Percentiles rank a stretch among this genome's conserved stretches.
Evolutionary conservation across 1,284 basidiomycete genomes (phyloP).

Genomic region (Tylopilus orsonianus): DNA sequence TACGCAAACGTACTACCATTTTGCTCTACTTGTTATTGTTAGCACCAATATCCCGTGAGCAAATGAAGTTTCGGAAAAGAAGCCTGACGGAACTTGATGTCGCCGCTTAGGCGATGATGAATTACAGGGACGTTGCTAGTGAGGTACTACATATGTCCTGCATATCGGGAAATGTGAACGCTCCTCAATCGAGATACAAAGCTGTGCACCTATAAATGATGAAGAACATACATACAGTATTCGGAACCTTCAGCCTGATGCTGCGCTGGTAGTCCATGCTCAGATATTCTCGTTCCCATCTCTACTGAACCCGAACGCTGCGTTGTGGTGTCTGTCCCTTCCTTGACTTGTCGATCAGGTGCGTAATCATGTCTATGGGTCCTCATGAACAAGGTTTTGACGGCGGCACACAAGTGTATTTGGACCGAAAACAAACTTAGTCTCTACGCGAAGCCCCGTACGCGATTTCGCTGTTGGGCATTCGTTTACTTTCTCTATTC

Average conservation of each 20-base stretch:
- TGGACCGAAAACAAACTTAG: slow-evolving; percentile 18
- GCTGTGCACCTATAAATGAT: slow-evolving; percentile 14
- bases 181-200: slow-evolving; percentile 15
- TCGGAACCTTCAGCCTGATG: slow-evolving; percentile 3
- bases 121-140: slow-evolving; percentile 26
- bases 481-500: slow-evolving; percentile 1
- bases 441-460: slow-evolving; percentile 23
- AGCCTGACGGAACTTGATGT: slow-evolving; percentile 25
- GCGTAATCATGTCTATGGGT: slow-evolving; percentile 20
- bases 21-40: slow-evolving; percentile 27
- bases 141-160: too few relatives aligned
- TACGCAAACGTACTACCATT: slow-evolving; percentile 23
- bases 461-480: slow-evolving; percentile 13
- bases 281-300: slow-evolving; percentile 1
- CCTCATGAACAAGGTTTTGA: slow-evolving; percentile 28
- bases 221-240: slow-evolving; percentile 2
- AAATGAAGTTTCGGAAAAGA: slow-evolving; percentile 18
- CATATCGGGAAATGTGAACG: slow-evolving; percentile 28
- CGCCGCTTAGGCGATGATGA: slow-evolving; percentile 28
- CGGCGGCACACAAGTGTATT: slow-evolving; percentile 11
- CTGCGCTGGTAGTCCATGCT: not conserved
- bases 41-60: slow-evolving; percentile 13
- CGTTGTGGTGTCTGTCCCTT: slow-evolving; percentile 14
- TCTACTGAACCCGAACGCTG: slow-evolving; percentile 4
- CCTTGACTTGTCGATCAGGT: slow-evolving; percentile 11